Percentiles rank a stretch among this genome's conserved stretches.
phyloP scores from a whole-genome alignment of 345 rosid species.

The Aquilaria sinensis region DNA sequence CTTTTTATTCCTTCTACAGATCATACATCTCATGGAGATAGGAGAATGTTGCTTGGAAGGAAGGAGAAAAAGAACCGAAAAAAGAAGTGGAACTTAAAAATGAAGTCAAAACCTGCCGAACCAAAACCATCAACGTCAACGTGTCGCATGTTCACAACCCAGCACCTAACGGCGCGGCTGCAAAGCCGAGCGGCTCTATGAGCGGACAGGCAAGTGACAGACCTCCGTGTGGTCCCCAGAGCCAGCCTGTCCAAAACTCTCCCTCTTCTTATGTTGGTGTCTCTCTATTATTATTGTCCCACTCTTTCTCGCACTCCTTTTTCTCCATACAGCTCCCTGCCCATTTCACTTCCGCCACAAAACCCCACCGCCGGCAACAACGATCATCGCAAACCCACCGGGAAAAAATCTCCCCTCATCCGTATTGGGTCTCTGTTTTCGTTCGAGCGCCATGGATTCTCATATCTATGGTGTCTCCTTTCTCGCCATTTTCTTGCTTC shows the following conservation, averaged over 20 bases:
- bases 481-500: conserved; percentile 17
- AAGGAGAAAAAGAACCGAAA: no score
- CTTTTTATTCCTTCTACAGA: no score
- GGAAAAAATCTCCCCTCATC: background rate
- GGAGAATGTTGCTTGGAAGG: no score
- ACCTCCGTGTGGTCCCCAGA: conserved; percentile 32
- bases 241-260: conserved; percentile 37
- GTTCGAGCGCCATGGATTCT: conserved; percentile 47
- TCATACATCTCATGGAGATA: no score
- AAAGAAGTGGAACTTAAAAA: background rate
- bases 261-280: conserved; percentile 15
- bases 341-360: conserved; percentile 11
- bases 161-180: background rate
- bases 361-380: background rate
- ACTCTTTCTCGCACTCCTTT: background rate
- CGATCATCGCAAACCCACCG: background rate
- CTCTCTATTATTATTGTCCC: conserved; percentile 9
- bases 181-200: conserved; percentile 2
- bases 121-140: background rate
- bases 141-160: background rate
- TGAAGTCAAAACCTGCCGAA: background rate
- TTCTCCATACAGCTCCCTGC: conserved; percentile 8
- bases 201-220: conserved; percentile 8
- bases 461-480: conserved; percentile 38
- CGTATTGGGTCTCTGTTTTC: conserved; percentile 7